Conservation (phyloP, 2,329 filamentous ascomycete genomes). For the Sclerotiophoma versabilis region DNA sequence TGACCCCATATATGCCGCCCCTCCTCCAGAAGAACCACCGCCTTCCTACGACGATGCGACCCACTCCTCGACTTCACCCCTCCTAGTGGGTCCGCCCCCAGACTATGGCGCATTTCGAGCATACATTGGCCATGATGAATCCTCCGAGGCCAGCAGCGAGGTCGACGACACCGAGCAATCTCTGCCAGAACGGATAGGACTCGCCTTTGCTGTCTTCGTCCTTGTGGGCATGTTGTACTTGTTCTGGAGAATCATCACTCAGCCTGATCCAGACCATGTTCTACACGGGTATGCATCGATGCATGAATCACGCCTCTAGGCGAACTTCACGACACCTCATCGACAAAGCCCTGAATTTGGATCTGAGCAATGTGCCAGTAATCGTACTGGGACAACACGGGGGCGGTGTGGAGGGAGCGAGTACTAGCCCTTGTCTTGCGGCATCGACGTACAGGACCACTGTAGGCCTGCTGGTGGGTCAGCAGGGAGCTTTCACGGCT, state of each 20-base stretch:
- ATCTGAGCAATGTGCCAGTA: background rate
- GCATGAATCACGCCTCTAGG: background rate
- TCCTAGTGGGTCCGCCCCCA: constrained; percentile 40
- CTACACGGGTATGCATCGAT: background rate
- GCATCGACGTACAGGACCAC: too few species aligned
- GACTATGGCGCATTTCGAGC: constrained; percentile 42
- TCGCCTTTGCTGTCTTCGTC: constrained; percentile 33
- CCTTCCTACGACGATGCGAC: constrained; percentile 46
- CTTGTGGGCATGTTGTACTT: constrained; percentile 41
- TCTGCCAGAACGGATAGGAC: constrained; percentile 41
- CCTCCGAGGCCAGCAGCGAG: constrained; percentile 41
- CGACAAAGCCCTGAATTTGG: background rate
- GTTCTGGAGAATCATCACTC: constrained; percentile 40
- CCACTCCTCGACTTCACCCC: constrained; percentile 30
- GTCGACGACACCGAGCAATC: constrained; percentile 30
- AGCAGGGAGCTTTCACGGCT: too few species aligned
- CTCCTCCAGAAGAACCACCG: constrained; percentile 36
- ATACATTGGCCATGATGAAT: constrained; percentile 37
- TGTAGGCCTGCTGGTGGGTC: too few species aligned
- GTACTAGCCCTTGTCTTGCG: too few species aligned
- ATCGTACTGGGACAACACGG: background rate
- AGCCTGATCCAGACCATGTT: constrained; percentile 20
- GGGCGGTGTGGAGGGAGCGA: too few species aligned
- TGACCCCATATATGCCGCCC: constrained; percentile 12
- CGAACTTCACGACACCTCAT: too few species aligned